Percentiles rank a stretch among this genome's conserved stretches.
Evolutionary conservation across 2,329 filamentous ascomycete genomes (phyloP).

Genomic region (Colletotrichum sp.): DNA sequence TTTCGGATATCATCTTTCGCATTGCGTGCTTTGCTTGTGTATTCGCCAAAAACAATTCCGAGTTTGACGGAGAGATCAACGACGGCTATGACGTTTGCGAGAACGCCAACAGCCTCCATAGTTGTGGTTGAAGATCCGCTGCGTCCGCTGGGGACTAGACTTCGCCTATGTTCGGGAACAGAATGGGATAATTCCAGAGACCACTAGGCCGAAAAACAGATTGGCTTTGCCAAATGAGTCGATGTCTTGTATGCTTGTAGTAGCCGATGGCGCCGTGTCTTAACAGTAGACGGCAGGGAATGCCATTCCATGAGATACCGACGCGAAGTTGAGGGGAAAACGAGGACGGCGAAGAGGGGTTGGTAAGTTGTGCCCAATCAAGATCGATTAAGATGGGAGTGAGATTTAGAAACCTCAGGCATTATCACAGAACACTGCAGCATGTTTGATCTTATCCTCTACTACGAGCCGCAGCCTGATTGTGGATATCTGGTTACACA

Average conservation of each 20-base stretch:
- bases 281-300: fast-evolving
- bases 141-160: neutral
- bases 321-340: neutral
- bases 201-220: fast-evolving
- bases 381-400: neutral
- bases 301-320: fast-evolving
- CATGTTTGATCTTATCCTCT: neutral
- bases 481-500: neutral
- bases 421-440: neutral
- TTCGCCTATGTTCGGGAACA: no score
- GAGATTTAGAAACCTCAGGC: neutral
- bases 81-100: neutral
- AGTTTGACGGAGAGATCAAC: neutral
- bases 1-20: fast-evolving
- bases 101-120: neutral
- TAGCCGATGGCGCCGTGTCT: fast-evolving
- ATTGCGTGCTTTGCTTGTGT: neutral
- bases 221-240: fast-evolving
- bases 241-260: neutral
- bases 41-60: neutral
- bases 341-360: neutral
- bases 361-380: neutral
- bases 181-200: neutral
- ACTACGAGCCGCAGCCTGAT: neutral
- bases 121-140: neutral